These are phyloP conservation scores for Cyamopsis tetragonoloba DNA, from an alignment of 306 rosid genomes.

Conservation along the genomic window DNA sequence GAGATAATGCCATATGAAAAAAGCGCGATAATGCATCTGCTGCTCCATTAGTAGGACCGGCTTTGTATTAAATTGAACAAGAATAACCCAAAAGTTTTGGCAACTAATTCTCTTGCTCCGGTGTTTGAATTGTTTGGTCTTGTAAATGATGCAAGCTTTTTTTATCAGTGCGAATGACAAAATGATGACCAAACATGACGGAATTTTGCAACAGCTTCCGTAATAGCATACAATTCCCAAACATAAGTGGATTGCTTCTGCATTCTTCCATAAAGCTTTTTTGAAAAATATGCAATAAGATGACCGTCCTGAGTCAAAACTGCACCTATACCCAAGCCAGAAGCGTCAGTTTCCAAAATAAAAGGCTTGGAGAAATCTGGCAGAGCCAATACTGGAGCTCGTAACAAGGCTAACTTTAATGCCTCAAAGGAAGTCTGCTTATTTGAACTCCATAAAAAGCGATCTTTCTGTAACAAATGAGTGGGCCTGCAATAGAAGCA, in stretches of 20 bases:
- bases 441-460: neutral
- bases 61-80: too few species aligned
- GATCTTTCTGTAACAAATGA: neutral
- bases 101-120: too few species aligned
- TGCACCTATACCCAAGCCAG: neutral
- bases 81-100: too few species aligned
- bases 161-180: too few species aligned
- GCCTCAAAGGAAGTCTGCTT: neutral
- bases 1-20: too few species aligned
- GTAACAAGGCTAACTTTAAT: fast-evolving
- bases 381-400: neutral
- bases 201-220: neutral
- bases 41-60: too few species aligned
- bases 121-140: too few species aligned
- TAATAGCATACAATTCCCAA: neutral
- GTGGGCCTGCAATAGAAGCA: neutral
- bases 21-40: too few species aligned
- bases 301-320: neutral
- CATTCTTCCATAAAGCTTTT: too few species aligned
- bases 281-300: neutral
- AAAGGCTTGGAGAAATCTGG: neutral
- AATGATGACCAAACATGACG: too few species aligned
- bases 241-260: neutral
- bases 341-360: neutral
- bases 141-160: too few species aligned